Evolutionary conservation across 495 filamentous ascomycete genomes (phyloP).

Genomic region (Aspergillus wentii): DNA sequence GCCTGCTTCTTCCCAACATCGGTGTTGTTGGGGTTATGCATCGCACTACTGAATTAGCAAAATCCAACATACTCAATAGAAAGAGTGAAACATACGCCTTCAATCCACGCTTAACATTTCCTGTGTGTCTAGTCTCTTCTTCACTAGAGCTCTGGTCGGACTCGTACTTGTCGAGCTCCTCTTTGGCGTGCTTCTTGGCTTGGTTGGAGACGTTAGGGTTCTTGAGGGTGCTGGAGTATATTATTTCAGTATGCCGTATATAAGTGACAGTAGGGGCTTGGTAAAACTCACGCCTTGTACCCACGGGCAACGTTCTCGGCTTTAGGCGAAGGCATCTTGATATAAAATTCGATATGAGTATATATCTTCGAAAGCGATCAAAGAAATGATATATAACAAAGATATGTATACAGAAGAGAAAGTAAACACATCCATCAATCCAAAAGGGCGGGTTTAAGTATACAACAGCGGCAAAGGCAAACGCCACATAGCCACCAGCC

Average conservation of each 20-base stretch:
- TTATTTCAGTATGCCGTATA: too few species aligned
- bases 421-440: too few species aligned
- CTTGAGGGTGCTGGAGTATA: background rate
- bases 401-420: too few species aligned
- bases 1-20: slow-evolving; percentile 6
- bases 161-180: background rate
- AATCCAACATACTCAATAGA: too few species aligned
- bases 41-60: slow-evolving; percentile 4
- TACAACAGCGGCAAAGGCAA: too few species aligned
- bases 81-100: slow-evolving; percentile 3
- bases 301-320: background rate
- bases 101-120: background rate
- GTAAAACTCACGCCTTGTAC: slow-evolving; percentile 1
- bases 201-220: slow-evolving; percentile 1
- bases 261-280: background rate
- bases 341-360: too few species aligned
- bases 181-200: background rate
- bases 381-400: too few species aligned
- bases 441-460: too few species aligned
- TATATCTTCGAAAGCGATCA: too few species aligned
- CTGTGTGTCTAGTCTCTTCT: background rate
- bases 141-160: background rate
- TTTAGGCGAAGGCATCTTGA: too few species aligned
- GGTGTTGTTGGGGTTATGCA: slow-evolving; percentile 7
- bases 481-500: too few species aligned